A percentile compares a stretch with the other conserved stretches of the same genome.
phyloP scores from a whole-genome alignment of 1,284 basidiomycete species.

The Polyporus tsugae region DNA sequence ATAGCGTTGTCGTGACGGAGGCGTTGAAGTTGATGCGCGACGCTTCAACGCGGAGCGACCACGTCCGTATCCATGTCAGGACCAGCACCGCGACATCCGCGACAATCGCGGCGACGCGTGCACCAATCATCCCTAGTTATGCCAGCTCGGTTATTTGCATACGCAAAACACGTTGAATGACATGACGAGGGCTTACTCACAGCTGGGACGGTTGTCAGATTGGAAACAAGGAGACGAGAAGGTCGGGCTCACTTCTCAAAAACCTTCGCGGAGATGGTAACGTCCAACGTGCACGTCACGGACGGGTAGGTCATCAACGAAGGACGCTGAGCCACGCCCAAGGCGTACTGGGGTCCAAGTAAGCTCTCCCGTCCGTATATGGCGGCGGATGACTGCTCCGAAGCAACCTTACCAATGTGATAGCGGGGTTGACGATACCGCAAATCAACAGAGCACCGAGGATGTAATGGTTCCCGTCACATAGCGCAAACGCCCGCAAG shows the following conservation, averaged over 20 bases:
- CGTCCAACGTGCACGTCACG: not conserved
- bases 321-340: not conserved
- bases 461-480: slow-evolving; percentile 7
- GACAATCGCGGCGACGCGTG: not conserved
- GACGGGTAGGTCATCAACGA: not conserved
- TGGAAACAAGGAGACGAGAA: not conserved
- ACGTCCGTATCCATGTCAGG: slow-evolving; percentile 19
- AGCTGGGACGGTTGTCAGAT: not conserved
- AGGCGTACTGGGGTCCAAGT: not conserved
- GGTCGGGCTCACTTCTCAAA: slow-evolving; percentile 15
- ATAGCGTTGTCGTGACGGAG: not conserved
- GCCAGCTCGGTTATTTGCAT: not conserved
- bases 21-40: slow-evolving; percentile 3
- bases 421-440: slow-evolving; percentile 20
- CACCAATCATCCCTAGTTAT: not conserved
- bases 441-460: not conserved
- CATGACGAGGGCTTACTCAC: not conserved
- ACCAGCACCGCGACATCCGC: slow-evolving; percentile 19
- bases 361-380: slow-evolving; percentile 5
- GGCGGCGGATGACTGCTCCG: not conserved
- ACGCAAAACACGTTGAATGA: not conserved
- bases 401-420: slow-evolving; percentile 16
- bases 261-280: not conserved
- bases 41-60: slow-evolving; percentile 6
- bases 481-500: slow-evolving; percentile 20